Evolutionary conservation across 495 filamentous ascomycete species (phyloP).

Genomic region (Trichocladium uniseriatum): DNA sequence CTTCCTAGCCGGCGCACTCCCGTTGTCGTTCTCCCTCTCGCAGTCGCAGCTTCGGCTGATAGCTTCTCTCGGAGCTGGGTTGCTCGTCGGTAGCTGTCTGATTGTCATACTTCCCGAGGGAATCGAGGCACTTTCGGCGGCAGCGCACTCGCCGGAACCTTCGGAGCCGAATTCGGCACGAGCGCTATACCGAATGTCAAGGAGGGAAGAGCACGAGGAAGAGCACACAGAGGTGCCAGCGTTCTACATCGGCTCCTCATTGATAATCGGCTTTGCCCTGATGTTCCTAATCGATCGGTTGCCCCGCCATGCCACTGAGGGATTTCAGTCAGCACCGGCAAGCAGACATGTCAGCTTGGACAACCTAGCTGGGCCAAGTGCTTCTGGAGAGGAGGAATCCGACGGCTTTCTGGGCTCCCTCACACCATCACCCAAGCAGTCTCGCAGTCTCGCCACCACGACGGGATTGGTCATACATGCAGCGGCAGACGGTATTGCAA

Average conservation of each 20-base stretch:
- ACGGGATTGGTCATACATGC: constrained; percentile 93
- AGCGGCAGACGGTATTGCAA: constrained; percentile 89
- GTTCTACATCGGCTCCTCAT: constrained; percentile 67
- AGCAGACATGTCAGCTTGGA: constrained; percentile 70
- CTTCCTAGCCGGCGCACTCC: constrained; percentile 88
- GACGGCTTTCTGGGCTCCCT: constrained; percentile 45
- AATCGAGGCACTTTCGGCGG: constrained; percentile 78
- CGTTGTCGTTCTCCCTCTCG: constrained; percentile 83
- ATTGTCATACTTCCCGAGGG: constrained; percentile 98
- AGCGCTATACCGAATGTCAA: not conserved
- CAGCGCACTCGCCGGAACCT: constrained; percentile 32
- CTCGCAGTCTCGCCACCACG: constrained; percentile 61
- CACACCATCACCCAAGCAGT: constrained; percentile 41
- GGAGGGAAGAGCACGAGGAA: constrained; percentile 12
- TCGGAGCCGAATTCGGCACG: not conserved
- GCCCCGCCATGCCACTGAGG: constrained; percentile 56
- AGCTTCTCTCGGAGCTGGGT: constrained; percentile 86
- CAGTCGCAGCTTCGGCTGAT: constrained; percentile 80
- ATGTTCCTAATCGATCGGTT: constrained; percentile 96
- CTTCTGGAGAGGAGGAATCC: constrained; percentile 36
- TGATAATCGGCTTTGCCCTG: constrained; percentile 83
- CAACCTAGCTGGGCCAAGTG: constrained; percentile 50
- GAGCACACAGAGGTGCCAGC: constrained; percentile 38
- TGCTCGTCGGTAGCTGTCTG: constrained; percentile 87
- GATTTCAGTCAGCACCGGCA: constrained; percentile 42